A percentile compares a stretch with the other conserved stretches of the same genome.
These are phyloP conservation scores for Aspergillus cavernicola DNA, from an alignment of 495 filamentous ascomycete species.

Conservation along the genomic window DNA sequence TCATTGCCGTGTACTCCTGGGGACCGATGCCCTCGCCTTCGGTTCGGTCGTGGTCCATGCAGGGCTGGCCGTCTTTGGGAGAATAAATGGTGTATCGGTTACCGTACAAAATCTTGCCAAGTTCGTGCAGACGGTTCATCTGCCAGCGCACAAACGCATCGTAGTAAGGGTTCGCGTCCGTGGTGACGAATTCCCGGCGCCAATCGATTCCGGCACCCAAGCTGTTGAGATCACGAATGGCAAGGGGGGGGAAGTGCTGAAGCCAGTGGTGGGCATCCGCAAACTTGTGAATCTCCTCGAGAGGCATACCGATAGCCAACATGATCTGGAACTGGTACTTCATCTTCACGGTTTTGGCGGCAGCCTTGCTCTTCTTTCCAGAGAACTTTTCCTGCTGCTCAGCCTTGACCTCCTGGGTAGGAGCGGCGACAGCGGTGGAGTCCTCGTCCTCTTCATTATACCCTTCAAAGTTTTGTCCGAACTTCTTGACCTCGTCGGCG, in stretches of 20 bases:
- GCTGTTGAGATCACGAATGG: constrained; percentile 74
- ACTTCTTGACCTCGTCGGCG: constrained; percentile 78
- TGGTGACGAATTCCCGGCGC: constrained; percentile 88
- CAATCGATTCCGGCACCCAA: constrained; percentile 88
- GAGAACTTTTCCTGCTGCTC: constrained; percentile 89
- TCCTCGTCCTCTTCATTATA: constrained; percentile 59
- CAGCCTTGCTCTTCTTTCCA: constrained; percentile 91
- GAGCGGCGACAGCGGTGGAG: constrained; percentile 45
- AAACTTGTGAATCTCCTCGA: constrained; percentile 86
- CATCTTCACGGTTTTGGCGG: constrained; percentile 83
- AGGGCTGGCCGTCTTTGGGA: constrained; percentile 95
- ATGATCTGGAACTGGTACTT: constrained; percentile 91
- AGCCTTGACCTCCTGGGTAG: constrained; percentile 60
- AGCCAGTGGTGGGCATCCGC: constrained; percentile 87
- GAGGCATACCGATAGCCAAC: constrained; percentile 77
- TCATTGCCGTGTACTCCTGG: constrained; percentile 91
- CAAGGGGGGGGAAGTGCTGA: constrained; percentile 79
- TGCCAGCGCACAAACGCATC: constrained; percentile 97
- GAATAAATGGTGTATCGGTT: constrained; percentile 94
- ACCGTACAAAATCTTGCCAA: constrained; percentile 91
- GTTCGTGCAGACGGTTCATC: constrained; percentile 87
- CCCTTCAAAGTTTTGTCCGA: constrained; percentile 80
- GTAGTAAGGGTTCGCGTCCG: constrained; percentile 95
- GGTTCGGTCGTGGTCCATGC: constrained; percentile 94
- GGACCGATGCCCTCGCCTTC: constrained; percentile 86